Conservation (phyloP, 1,284 basidiomycete species). For the Grifola frondosa region DNA sequence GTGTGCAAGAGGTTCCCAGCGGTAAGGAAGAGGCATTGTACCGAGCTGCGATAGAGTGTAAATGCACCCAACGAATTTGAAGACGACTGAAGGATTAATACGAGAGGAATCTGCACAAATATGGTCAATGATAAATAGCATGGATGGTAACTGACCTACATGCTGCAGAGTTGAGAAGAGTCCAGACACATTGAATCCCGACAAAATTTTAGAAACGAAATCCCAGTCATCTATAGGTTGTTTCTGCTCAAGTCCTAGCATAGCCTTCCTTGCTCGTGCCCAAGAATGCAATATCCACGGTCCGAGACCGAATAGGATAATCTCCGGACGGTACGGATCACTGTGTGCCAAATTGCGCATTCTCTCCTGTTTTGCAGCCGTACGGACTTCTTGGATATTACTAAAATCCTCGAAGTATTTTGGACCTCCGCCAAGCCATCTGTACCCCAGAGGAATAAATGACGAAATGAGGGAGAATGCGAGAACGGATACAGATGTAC, state of each 20-base stretch:
- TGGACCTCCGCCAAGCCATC: slow-evolving; percentile 43
- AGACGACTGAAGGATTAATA: slow-evolving; percentile 70
- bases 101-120: slow-evolving; percentile 58
- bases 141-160: slow-evolving; percentile 36
- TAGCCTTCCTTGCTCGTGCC: slow-evolving; percentile 59
- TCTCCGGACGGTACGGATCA: slow-evolving; percentile 69
- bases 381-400: slow-evolving; percentile 53
- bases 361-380: slow-evolving; percentile 66
- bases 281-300: slow-evolving; percentile 80
- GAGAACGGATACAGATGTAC: slow-evolving; percentile 54
- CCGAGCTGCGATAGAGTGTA: slow-evolving; percentile 71
- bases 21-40: slow-evolving; percentile 69
- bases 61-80: slow-evolving; percentile 73
- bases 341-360: slow-evolving; percentile 72
- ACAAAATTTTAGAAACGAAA: slow-evolving; percentile 35
- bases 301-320: slow-evolving; percentile 76
- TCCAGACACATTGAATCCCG: slow-evolving; percentile 62
- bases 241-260: slow-evolving; percentile 53
- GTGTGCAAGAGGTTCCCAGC: slow-evolving; percentile 60
- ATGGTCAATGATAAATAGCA: slow-evolving; percentile 7
- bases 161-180: slow-evolving; percentile 65
- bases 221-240: slow-evolving; percentile 13
- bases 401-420: slow-evolving; percentile 45
- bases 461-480: slow-evolving; percentile 60
- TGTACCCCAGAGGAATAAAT: slow-evolving; percentile 52